phyloP scores from a whole-genome alignment of 345 rosid genomes.

The Bruguiera gymnorhiza region DNA sequence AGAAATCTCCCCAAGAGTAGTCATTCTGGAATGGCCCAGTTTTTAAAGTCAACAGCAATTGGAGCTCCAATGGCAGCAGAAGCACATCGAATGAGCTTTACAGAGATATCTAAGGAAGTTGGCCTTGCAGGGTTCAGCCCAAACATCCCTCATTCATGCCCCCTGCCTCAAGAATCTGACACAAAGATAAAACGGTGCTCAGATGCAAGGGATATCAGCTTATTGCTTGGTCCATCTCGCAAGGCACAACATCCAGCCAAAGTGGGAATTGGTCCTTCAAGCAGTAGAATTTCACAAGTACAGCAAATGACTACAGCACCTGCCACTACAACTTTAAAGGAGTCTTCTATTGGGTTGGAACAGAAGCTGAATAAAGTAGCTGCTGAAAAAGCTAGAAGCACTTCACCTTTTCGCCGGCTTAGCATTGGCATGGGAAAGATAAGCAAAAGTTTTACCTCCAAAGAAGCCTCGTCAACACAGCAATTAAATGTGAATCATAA shows the following conservation, averaged over 20 bases:
- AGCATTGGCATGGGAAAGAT: conserved; percentile 54
- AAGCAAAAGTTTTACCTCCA: conserved; percentile 47
- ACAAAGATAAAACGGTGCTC: conserved; percentile 30
- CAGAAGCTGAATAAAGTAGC: conserved; percentile 31
- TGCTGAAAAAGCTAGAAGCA: conserved; percentile 60
- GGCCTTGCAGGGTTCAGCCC: conserved; percentile 22
- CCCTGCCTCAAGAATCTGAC: conserved; percentile 40
- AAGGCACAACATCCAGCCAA: conserved; percentile 32
- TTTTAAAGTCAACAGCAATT: conserved; percentile 24
- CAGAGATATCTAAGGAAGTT: conserved; percentile 31
- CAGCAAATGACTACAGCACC: conserved; percentile 19
- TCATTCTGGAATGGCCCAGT: conserved; percentile 29
- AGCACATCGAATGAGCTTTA: conserved; percentile 37
- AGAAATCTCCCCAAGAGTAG: conserved; percentile 36
- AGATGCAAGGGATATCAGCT: conserved; percentile 26
- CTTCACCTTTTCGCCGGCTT: conserved; percentile 70
- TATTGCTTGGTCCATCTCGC: conserved; percentile 32
- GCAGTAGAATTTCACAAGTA: conserved; percentile 30
- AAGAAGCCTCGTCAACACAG: conserved; percentile 35
- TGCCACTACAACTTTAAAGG: conserved; percentile 8
- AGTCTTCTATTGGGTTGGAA: conserved; percentile 30
- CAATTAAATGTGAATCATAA: conserved; percentile 28
- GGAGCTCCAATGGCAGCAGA: conserved; percentile 29
- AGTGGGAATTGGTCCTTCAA: conserved; percentile 27
- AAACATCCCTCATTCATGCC: conserved; percentile 39